Conservation (phyloP, 805 yeast species). For the Maudiozyma saulgeensis region DNA sequence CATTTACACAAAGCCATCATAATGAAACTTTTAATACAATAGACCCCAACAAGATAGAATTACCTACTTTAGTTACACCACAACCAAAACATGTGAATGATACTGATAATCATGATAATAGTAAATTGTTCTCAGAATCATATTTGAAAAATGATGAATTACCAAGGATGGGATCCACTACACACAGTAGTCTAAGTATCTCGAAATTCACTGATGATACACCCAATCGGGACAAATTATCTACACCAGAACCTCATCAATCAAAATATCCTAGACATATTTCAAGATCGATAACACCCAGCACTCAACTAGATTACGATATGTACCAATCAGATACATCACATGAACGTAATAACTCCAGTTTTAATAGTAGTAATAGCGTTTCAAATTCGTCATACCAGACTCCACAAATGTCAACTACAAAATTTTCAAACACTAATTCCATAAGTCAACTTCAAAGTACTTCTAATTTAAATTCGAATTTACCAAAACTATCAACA, state of each 20-base stretch:
- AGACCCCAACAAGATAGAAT: background rate
- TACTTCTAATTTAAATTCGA: background rate
- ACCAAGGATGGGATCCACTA: constrained; percentile 20
- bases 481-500: constrained; percentile 19
- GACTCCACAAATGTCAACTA: background rate
- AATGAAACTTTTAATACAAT: background rate
- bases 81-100: constrained; percentile 12
- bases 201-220: background rate
- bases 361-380: background rate
- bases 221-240: background rate
- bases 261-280: background rate
- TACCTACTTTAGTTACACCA: constrained; percentile 16
- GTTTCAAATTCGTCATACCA: background rate
- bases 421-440: background rate
- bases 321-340: background rate
- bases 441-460: background rate
- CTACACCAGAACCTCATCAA: background rate
- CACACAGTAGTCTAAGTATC: background rate
- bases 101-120: background rate
- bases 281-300: constrained; percentile 21
- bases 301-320: constrained; percentile 11
- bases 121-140: constrained; percentile 32
- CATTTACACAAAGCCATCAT: background rate
- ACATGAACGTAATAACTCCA: constrained; percentile 1
- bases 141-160: constrained; percentile 34